Base-by-base conservation (phyloP, 2,329 filamentous ascomycete species). In the Furcasterigmium furcatum region DNA sequence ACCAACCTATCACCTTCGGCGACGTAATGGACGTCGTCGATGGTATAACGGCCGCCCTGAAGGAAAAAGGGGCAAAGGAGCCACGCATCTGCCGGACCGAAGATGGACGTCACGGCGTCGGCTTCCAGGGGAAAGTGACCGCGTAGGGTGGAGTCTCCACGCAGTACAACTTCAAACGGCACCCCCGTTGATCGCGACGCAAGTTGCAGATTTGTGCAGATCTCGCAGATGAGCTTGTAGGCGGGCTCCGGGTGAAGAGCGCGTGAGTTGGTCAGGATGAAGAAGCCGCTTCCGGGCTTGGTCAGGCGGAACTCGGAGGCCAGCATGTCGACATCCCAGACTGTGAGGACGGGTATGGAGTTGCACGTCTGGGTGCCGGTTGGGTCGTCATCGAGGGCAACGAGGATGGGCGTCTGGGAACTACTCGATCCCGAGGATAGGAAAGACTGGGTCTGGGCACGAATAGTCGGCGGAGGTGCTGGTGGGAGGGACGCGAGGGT, bases 351-450 rank as follows among this genome's bases (percentile, higher is more conserved):
- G 42, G 65, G 58, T 49, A 81, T 71, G 51, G 74, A 70, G 57
- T 80, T 74, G 57, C 77, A 79, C 18, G 78, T 81, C 53, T 81
- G 77, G 0, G 77, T 81, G 21, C 76, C 76, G 1, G 77, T 81
- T 24, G 76, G 76, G 47, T 80, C 76, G 49, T 80, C 76, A 48
- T 79, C 76, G 12, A 74, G 64, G 5, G 62, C 62, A 9, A 74
- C 61, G 14, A 70, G 59, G 7, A 62, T 55, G 9, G 64, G 62
- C 4, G 58, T 48, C 27, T 51, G n/a, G 9, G 36, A 13, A n/a
- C n/a, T n/a, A n/a, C n/a, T n/a, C 3, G 24, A 19, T 21, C 19
- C 5, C 2, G 7, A 9, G n/a, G 12, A 24, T 8, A 41, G 39
- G 19, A 22, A 24, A 10, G 39, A 8, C 14, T 30, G 39, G 12